These are phyloP conservation scores for Moesziomyces globuligerus DNA, from an alignment of 1,284 basidiomycete species.

Conservation along the genomic window DNA sequence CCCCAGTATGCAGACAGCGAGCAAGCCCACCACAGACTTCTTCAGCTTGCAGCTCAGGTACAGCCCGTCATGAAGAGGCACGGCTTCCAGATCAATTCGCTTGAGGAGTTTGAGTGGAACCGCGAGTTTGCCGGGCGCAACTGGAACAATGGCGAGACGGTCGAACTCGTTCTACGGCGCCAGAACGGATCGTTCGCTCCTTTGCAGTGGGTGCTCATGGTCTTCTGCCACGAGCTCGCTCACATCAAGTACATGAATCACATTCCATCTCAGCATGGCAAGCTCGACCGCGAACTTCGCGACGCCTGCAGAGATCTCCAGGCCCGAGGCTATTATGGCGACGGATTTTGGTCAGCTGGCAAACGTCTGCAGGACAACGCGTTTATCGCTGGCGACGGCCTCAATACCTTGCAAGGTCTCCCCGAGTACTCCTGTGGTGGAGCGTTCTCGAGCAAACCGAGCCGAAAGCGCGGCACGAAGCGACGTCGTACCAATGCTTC, in stretches of 20 bases:
- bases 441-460: constrained; percentile 38
- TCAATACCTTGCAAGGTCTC: constrained; percentile 33
- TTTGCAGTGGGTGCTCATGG: constrained; percentile 49
- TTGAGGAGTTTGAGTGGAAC: constrained; percentile 57
- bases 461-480: constrained; percentile 16
- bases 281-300: constrained; percentile 44
- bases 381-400: constrained; percentile 39
- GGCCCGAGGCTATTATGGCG: constrained; percentile 53
- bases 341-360: constrained; percentile 58
- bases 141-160: constrained; percentile 59
- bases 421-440: constrained; percentile 56
- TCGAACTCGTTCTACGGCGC: constrained; percentile 52
- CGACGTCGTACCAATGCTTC: constrained; percentile 15
- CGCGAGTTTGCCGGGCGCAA: constrained; percentile 56
- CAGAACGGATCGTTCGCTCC: constrained; percentile 49
- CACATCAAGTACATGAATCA: constrained; percentile 61
- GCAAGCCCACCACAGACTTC: constrained; percentile 39
- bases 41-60: constrained; percentile 53
- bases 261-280: constrained; percentile 53
- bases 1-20: constrained; percentile 36
- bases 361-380: constrained; percentile 43
- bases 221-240: constrained; percentile 58
- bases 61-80: constrained; percentile 57
- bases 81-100: constrained; percentile 56
- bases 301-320: constrained; percentile 44